phyloP scores from a whole-genome alignment of 164 flowering plant genomes.

The Aristolochia contorta region DNA sequence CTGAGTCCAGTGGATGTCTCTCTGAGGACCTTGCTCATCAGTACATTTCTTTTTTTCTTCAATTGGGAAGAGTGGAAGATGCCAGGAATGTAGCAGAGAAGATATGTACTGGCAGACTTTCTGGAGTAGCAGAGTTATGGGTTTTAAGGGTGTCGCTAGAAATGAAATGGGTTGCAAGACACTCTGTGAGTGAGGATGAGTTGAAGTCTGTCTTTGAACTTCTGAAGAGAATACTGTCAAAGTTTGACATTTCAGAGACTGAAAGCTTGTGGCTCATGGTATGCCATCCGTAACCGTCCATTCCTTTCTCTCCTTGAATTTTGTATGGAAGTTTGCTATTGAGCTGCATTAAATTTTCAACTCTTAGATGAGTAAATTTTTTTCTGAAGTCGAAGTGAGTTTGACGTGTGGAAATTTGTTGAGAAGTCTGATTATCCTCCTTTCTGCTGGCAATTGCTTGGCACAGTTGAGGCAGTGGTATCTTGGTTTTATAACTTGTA shows the following conservation, averaged over 20 bases:
- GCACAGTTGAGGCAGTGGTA: not conserved
- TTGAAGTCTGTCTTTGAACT: conserved; percentile 42
- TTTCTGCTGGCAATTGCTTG: not conserved
- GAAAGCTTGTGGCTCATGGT: conserved; percentile 88
- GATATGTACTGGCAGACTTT: conserved; percentile 43
- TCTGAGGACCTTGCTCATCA: conserved; percentile 76
- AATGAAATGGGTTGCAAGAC: conserved; percentile 30
- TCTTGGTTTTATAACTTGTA: not conserved
- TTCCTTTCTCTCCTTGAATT: not conserved
- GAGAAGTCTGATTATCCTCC: not conserved
- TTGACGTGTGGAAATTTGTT: not conserved
- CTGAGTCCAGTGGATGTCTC: conserved; percentile 55
- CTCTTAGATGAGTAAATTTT: not conserved
- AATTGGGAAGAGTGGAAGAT: conserved; percentile 53
- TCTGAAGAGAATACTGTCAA: conserved; percentile 30
- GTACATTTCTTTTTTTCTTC: conserved; percentile 46
- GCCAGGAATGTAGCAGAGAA: conserved; percentile 53
- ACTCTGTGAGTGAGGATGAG: conserved; percentile 40
- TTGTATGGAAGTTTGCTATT: not conserved
- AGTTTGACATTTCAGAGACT: conserved; percentile 46
- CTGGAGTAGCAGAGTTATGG: conserved; percentile 45
- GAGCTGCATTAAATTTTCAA: not conserved
- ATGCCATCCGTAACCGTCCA: conserved; percentile 10
- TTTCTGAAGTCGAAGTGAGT: not conserved
- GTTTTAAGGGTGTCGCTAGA: conserved; percentile 49